Base-by-base conservation (phyloP, 805 yeast genomes). In the Suhomyces xylopsoci region DNA sequence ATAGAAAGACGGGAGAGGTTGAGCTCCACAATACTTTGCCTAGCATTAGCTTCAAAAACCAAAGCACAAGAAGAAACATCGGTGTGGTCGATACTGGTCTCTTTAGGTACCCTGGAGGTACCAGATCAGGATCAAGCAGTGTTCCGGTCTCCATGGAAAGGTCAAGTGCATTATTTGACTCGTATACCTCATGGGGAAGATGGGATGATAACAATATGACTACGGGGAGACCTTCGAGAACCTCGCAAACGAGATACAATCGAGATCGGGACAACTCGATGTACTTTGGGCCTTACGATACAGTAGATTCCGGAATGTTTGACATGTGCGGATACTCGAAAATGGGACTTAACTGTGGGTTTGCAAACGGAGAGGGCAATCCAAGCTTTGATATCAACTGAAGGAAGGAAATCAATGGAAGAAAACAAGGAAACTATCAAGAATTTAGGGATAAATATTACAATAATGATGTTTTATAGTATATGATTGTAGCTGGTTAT, bases 1-100 rank as follows among this genome's bases (percentile, higher is more conserved):
- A 73, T 55, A 58, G 78, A 34, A 73, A 73, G 51, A 62, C 70
- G 5, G 77, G 78, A 0, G 51, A 57, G 7, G 49, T 74, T 45
- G 69, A 71, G 38, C 51, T 73, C n/a, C 68, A 67, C 24, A 72
- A 69, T 54, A 64, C 72, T 2, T 58, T 68, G n/a, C 65, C 68
- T 1, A 62, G 55, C 26, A 53, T 68, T 32, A 65, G 64, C 36
- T 61, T 56, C 49, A 62, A 58, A 32, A 54, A 56, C 44, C 49
- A 46, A 15, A 40, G 47, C 22, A 45, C 52, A 4, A 24, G 48
- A 32, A 24, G 55, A 28, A 42, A 26, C 17, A 47, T 47, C 7
- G 45, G 53, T 10, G 46, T 44, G 2, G 50, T 47, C 20, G 53
- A 47, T 42, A 30, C 44, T 41, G 53, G 51, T 7, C 43, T 47